phyloP scores from a whole-genome alignment of 495 filamentous ascomycete species.

The Aspergillus campestris region DNA sequence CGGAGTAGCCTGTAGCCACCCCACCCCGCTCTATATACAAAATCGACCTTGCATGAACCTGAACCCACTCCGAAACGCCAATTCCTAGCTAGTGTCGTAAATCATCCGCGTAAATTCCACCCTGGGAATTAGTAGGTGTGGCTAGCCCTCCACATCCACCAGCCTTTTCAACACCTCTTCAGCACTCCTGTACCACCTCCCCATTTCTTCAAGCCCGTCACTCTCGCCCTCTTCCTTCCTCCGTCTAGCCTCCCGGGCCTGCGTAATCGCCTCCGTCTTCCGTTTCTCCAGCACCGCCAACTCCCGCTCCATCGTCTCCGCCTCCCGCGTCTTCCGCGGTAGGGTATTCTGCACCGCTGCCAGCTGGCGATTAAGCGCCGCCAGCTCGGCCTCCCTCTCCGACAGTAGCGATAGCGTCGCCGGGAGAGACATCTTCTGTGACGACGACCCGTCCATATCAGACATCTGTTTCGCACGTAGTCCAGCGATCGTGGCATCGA shows the following conservation, averaged over 20 bases:
- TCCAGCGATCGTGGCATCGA: constrained; percentile 50
- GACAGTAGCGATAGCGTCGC: constrained; percentile 34
- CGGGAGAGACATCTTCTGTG: constrained; percentile 35
- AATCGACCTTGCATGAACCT: neutral
- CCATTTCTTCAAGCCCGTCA: constrained; percentile 75
- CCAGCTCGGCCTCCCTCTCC: constrained; percentile 51
- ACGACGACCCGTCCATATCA: constrained; percentile 26
- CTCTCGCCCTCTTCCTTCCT: constrained; percentile 66
- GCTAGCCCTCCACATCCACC: constrained; percentile 42
- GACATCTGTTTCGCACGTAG: constrained; percentile 42
- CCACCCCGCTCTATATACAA: constrained; percentile 3
- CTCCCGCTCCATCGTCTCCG: constrained; percentile 65
- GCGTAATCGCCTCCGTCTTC: constrained; percentile 54
- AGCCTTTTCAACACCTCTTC: constrained; percentile 61
- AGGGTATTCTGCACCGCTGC: constrained; percentile 53
- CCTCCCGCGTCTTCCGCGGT: constrained; percentile 64
- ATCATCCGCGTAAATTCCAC: constrained; percentile 8
- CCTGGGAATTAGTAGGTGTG: neutral
- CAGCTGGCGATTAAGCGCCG: constrained; percentile 59
- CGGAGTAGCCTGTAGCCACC: too few relatives aligned
- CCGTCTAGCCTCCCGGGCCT: constrained; percentile 71
- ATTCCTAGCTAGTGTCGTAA: constrained; percentile 10
- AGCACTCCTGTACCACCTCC: constrained; percentile 70
- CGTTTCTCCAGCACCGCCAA: constrained; percentile 60
- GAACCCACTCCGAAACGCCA: constrained; percentile 17